These are phyloP conservation scores for Radiomyces spectabilis DNA, from an alignment of 192 early-diverging fungal species.

Conservation along the genomic window DNA sequence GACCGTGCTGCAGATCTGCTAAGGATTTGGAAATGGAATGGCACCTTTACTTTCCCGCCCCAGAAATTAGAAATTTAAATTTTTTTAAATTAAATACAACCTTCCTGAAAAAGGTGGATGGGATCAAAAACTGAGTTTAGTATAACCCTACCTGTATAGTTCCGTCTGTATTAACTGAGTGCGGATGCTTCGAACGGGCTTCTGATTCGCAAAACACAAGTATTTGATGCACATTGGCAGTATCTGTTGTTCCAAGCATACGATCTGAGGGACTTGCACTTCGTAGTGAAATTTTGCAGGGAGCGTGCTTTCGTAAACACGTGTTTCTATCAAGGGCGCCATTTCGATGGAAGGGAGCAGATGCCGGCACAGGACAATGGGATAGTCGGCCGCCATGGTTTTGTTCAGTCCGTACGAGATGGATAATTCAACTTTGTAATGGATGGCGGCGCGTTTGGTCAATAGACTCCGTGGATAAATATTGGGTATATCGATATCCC, in stretches of 20 bases:
- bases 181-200: slow-evolving; percentile 16
- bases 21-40: too few species aligned
- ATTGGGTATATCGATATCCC: slow-evolving; percentile 23
- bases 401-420: slow-evolving; percentile 14
- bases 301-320: slow-evolving; percentile 12
- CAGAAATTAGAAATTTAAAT: background rate
- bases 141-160: slow-evolving; percentile 11
- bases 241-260: slow-evolving; percentile 14
- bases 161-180: slow-evolving; percentile 22
- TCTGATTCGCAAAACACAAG: slow-evolving; percentile 18
- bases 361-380: slow-evolving; percentile 11
- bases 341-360: slow-evolving; percentile 13
- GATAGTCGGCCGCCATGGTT: slow-evolving; percentile 16
- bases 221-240: slow-evolving; percentile 15
- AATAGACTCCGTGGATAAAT: slow-evolving; percentile 9
- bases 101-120: background rate
- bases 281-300: slow-evolving; percentile 32
- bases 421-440: slow-evolving; percentile 9
- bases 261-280: slow-evolving; percentile 15
- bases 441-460: slow-evolving; percentile 12
- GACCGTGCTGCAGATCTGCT: too few species aligned
- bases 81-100: too few species aligned
- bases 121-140: background rate
- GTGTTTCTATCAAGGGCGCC: slow-evolving; percentile 16
- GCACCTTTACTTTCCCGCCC: background rate